A percentile compares a stretch with the other conserved stretches of the same genome.
phyloP scores from a whole-genome alignment of 2,329 filamentous ascomycete species.

The Claviceps digitariae region DNA sequence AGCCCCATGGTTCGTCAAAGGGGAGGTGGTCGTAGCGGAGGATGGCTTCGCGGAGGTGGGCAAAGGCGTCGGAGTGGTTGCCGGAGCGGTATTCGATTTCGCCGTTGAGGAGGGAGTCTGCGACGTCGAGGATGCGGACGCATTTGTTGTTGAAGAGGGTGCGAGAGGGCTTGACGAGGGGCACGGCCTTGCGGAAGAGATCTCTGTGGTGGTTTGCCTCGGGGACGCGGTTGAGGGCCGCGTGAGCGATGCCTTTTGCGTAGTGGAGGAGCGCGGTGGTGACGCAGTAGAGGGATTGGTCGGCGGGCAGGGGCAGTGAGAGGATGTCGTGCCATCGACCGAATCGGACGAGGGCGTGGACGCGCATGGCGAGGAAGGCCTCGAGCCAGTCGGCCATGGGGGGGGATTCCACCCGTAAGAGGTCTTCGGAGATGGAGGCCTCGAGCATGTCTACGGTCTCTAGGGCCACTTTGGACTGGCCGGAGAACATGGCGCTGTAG shows the following conservation, averaged over 20 bases:
- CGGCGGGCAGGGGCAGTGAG: constrained; percentile 38
- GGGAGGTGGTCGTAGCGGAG: constrained; percentile 47
- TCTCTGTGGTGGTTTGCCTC: constrained; percentile 39
- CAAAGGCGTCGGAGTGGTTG: constrained; percentile 45
- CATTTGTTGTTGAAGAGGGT: constrained; percentile 32
- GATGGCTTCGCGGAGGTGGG: constrained; percentile 43
- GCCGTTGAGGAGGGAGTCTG: constrained; percentile 55
- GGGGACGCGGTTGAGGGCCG: constrained; percentile 39
- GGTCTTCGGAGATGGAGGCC: constrained; percentile 43
- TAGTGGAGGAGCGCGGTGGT: constrained; percentile 58
- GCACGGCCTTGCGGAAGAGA: constrained; percentile 36
- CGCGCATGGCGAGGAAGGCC: constrained; percentile 51
- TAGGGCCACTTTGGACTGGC: constrained; percentile 47
- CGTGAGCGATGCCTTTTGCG: constrained; percentile 52
- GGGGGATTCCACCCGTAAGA: constrained; percentile 50
- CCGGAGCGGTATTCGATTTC: constrained; percentile 57
- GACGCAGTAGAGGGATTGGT: constrained; percentile 49
- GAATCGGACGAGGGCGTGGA: constrained; percentile 61
- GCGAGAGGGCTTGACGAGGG: constrained; percentile 41
- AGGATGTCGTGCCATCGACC: constrained; percentile 58
- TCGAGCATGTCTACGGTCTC: constrained; percentile 48
- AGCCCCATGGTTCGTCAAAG: constrained; percentile 66
- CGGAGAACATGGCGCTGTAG: constrained; percentile 68
- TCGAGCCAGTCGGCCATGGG: constrained; percentile 74
- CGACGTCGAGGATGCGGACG: constrained; percentile 47